Conservation (phyloP, 2,329 filamentous ascomycete species). For the Penicillium griseofulvum region DNA sequence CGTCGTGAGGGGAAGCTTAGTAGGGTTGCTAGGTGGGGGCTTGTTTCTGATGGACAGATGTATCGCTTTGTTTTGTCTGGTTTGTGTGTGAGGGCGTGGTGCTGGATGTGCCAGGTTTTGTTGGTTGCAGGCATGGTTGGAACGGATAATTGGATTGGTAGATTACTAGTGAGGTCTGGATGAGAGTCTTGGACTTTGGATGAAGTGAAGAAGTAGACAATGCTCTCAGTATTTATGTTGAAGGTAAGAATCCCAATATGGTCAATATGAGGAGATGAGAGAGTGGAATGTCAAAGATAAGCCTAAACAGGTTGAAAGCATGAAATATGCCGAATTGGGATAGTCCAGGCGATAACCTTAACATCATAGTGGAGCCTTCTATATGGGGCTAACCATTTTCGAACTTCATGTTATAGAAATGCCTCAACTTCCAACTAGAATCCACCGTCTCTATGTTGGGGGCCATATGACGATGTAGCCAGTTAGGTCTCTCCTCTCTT, state of each 20-base stretch:
- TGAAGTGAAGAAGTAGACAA: neutral
- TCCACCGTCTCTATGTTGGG: neutral
- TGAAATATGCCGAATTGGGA: constrained; percentile 5
- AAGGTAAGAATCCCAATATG: neutral
- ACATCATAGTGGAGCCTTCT: neutral
- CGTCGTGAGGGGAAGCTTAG: constrained; percentile 27
- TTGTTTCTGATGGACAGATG: constrained; percentile 24
- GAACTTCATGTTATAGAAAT: neutral
- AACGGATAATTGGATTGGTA: neutral
- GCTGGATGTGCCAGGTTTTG: constrained; percentile 10
- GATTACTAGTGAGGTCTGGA: neutral
- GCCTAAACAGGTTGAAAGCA: neutral
- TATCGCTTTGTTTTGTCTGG: constrained; percentile 14
- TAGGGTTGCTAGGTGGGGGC: constrained; percentile 26
- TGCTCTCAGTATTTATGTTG: neutral
- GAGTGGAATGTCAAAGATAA: neutral
- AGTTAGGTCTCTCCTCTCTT: neutral
- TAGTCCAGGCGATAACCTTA: constrained; percentile 9
- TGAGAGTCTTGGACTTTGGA: neutral
- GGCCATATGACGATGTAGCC: neutral
- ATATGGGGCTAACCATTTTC: neutral
- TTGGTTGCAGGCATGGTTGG: constrained; percentile 12
- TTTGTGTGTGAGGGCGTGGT: constrained; percentile 4
- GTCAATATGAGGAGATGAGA: neutral
- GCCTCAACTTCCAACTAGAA: neutral